These are phyloP conservation scores for Ustilago bromivora DNA, from an alignment of 1,284 basidiomycete genomes.

Conservation along the genomic window DNA sequence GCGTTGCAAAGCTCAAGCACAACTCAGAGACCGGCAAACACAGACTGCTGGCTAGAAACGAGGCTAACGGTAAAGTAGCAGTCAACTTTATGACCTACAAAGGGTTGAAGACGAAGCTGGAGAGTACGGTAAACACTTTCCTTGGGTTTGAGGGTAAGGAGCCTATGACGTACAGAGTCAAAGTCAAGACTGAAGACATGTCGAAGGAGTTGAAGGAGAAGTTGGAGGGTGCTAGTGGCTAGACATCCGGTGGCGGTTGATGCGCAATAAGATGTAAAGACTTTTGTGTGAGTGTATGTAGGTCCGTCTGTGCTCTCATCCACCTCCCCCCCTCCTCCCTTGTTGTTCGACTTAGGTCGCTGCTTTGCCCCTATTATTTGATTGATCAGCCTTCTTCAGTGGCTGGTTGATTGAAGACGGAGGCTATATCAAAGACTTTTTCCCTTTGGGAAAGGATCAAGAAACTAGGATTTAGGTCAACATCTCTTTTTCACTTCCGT, in stretches of 20 bases:
- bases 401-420: slow-evolving; percentile 65
- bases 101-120: slow-evolving; percentile 45
- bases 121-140: slow-evolving; percentile 55
- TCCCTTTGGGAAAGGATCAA: background rate
- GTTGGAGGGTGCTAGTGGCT: slow-evolving; percentile 33
- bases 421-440: slow-evolving; percentile 45
- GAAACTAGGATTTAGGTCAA: slow-evolving; percentile 54
- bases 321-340: background rate
- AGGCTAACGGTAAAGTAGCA: slow-evolving; percentile 62
- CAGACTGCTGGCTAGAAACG: slow-evolving; percentile 60
- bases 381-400: slow-evolving; percentile 54
- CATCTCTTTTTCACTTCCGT: slow-evolving; percentile 19
- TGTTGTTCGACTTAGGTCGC: background rate
- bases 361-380: slow-evolving; percentile 61
- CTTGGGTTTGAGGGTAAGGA: slow-evolving; percentile 58
- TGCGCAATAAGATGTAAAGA: slow-evolving; percentile 1
- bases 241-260: background rate
- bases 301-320: slow-evolving; percentile 3
- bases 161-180: slow-evolving; percentile 58
- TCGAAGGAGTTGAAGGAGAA: slow-evolving; percentile 53
- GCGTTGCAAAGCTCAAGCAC: slow-evolving; percentile 60
- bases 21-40: slow-evolving; percentile 41
- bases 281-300: slow-evolving; percentile 5
- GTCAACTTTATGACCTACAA: slow-evolving; percentile 61
- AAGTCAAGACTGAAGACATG: slow-evolving; percentile 59